Evolutionary conservation across 805 yeast species (phyloP), one percentile per base, ranked within the genome.

Genomic region (Yarrowia osloensis): DNA sequence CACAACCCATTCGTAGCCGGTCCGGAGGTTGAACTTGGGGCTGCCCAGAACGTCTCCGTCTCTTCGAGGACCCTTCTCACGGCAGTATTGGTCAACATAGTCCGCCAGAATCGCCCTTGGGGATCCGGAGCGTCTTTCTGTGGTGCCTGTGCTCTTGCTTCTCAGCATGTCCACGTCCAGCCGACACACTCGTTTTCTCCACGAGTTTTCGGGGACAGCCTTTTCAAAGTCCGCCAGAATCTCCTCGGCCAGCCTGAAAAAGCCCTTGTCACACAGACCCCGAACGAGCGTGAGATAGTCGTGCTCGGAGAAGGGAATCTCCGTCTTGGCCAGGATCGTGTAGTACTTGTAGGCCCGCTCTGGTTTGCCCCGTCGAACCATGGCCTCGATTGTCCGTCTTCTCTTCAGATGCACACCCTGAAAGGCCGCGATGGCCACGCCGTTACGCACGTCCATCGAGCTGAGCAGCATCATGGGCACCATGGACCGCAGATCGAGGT

Each of bases 261-360:
- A 57, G 13, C 24, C 35, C 8, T 40, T 11, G 5, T 11, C 15
- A 11, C 63, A 57, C 49, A 57, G 28, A 0, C 63, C 63, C 15
- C 63, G n/a, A 11, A 57, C 15, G 12, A 57, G 33, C 15, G 37
- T 39, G 24, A 57, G 26, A 39, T 57, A 57, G 37, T 57, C 63
- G 21, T 57, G 63, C n/a, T 57, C 63, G 13, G 49, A 40, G 7
- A 57, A 57, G 15, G 63, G 63, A 40, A 57, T 57, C 35, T 57
- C 63, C 12, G 63, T 57, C 19, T 57, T 57, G 35, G 28, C 11
- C 13, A 57, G 35, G 3, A 28, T 2, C 19, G 49, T 19, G 37
- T 57, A 57, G 37, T 39, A 57, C 37, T 28, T 40, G 63, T 28
- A 57, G 7, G 63, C 63, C 40, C 63, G 11, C 15, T 57, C 63